Conservation (phyloP, 2,329 filamentous ascomycete species). For the Arthrinium phaeospermum region DNA sequence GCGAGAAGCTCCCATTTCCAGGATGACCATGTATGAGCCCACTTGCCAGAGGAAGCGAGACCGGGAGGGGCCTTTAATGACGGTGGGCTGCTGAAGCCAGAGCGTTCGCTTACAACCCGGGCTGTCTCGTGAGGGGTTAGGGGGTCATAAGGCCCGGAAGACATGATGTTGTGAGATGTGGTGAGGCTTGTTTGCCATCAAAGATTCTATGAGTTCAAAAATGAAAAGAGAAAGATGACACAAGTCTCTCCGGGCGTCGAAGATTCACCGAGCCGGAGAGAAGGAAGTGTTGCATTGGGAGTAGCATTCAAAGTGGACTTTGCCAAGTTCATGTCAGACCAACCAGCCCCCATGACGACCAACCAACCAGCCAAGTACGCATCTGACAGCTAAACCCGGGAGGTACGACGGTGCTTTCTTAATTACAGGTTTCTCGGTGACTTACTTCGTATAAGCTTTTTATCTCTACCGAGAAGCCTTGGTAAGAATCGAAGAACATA, state of each 20-base stretch:
- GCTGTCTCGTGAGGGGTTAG: not conserved
- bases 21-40: not conserved
- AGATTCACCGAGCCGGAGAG: not conserved
- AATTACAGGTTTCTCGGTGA: too few relatives aligned
- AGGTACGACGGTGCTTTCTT: too few relatives aligned
- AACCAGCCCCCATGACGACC: not conserved
- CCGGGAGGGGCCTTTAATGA: too few relatives aligned
- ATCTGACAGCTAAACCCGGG: not conserved
- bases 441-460: too few relatives aligned
- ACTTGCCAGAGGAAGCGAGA: not conserved
- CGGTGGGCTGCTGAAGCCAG: not conserved
- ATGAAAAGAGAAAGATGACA: not conserved
- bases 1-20: constrained; percentile 24
- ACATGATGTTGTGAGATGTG: not conserved
- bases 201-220: not conserved
- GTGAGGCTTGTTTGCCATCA: not conserved
- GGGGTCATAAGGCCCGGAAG: not conserved
- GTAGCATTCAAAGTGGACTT: not conserved
- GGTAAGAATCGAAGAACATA: too few relatives aligned
- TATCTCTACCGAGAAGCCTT: too few relatives aligned
- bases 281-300: not conserved
- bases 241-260: not conserved
- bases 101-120: not conserved
- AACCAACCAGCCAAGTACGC: not conserved
- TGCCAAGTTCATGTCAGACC: not conserved